Evolutionary conservation across 2,329 filamentous ascomycete species (phyloP).

Genomic region (Aspergillus sp.): DNA sequence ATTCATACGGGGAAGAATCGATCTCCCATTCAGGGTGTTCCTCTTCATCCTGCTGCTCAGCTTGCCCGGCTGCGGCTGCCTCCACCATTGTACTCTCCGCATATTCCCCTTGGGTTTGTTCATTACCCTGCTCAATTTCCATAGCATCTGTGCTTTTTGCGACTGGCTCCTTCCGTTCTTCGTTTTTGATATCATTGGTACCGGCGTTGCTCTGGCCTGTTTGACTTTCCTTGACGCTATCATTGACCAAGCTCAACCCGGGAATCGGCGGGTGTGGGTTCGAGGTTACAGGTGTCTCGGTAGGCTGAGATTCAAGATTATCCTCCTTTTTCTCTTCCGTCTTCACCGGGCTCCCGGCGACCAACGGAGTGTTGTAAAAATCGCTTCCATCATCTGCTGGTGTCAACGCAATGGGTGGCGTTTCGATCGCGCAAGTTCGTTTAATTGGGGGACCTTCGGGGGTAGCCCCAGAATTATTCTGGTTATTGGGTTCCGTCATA

Average conservation of each 20-base stretch:
- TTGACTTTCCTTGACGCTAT: conserved; percentile 15
- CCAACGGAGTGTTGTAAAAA: conserved; percentile 43
- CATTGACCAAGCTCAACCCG: conserved; percentile 37
- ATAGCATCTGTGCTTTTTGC: conserved; percentile 23
- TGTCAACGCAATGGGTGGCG: conserved; percentile 31
- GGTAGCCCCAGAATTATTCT: conserved; percentile 14
- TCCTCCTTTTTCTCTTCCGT: conserved; percentile 8
- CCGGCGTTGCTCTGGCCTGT: conserved; percentile 9
- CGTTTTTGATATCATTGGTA: background rate
- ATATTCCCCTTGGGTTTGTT: conserved; percentile 7
- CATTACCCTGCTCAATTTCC: conserved; percentile 26
- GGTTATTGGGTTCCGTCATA: conserved; percentile 28
- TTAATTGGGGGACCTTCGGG: conserved; percentile 27
- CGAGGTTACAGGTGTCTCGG: conserved; percentile 15
- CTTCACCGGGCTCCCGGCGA: conserved; percentile 28
- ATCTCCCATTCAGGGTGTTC: conserved; percentile 78
- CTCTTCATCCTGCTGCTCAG: conserved; percentile 36
- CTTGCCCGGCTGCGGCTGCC: conserved; percentile 9
- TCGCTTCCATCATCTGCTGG: conserved; percentile 40
- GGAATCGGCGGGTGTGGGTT: conserved; percentile 32
- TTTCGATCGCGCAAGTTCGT: conserved; percentile 28
- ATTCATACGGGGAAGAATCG: conserved; percentile 75
- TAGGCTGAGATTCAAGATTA: conserved; percentile 5
- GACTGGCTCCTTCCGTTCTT: conserved; percentile 7
- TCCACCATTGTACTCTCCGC: conserved; percentile 9